A percentile compares a stretch with the other conserved stretches of the same genome.
Conservation (phyloP, 2,329 filamentous ascomycete genomes). For the Fonsecaea pedrosoi region DNA sequence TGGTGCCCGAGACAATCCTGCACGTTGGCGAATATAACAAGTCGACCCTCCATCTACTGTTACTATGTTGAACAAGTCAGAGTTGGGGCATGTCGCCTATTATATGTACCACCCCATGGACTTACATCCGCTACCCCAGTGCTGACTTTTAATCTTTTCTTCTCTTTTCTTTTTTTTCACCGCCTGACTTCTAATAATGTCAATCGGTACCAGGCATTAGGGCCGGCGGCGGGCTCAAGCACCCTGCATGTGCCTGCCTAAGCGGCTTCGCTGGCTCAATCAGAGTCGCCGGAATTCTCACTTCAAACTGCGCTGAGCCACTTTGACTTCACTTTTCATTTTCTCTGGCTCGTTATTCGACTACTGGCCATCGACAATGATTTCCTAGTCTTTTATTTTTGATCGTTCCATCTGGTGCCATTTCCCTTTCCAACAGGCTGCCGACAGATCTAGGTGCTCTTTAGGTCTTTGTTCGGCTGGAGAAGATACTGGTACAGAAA, state of each 20-base stretch:
- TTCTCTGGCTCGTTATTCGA: constrained; percentile 12
- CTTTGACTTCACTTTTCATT: background rate
- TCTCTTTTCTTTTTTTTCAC: background rate
- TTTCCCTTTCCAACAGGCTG: background rate
- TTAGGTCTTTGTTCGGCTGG: background rate
- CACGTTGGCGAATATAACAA: background rate
- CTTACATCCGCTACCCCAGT: background rate
- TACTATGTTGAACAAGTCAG: background rate
- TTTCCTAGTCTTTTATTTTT: background rate
- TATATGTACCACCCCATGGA: background rate
- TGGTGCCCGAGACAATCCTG: background rate
- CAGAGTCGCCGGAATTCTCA: constrained; percentile 20
- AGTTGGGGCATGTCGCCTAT: background rate
- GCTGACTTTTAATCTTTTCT: background rate
- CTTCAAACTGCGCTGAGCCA: constrained; percentile 1
- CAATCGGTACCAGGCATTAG: constrained; percentile 9
- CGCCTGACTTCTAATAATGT: constrained; percentile 4
- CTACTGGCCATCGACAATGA: constrained; percentile 6
- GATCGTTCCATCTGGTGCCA: background rate
- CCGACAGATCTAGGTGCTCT: background rate
- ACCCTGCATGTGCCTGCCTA: constrained; percentile 32
- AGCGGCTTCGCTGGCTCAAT: constrained; percentile 34
- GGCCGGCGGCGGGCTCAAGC: constrained; percentile 8
- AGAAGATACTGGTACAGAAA: background rate
- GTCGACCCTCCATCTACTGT: background rate